These are phyloP conservation scores for Ichthyophthirius multifiliis DNA, from an alignment of 169 alveolate genomes.

Conservation along the genomic window DNA sequence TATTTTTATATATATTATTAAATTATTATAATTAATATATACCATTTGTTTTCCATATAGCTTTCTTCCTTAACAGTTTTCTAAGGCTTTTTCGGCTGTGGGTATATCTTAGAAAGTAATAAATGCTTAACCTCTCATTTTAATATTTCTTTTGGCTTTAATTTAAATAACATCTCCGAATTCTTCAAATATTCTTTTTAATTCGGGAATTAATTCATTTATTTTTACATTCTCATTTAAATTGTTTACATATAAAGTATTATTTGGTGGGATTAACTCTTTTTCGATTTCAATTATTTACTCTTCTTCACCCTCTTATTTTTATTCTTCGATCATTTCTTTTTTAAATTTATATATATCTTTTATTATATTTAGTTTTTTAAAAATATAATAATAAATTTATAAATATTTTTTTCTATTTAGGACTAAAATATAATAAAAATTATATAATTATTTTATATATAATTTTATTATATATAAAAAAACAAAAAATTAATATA, in stretches of 20 bases:
- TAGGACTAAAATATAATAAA: too few relatives aligned
- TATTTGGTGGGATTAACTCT: conserved; percentile 18
- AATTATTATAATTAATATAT: background rate
- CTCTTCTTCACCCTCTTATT: background rate
- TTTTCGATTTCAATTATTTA: background rate
- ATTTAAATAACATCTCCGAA: conserved; percentile 71
- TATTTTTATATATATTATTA: background rate
- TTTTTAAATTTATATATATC: too few relatives aligned
- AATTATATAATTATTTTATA: too few relatives aligned
- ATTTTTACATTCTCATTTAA: conserved; percentile 69
- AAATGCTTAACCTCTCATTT: conserved; percentile 83
- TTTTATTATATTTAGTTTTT: too few relatives aligned
- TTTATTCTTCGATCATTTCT: too few relatives aligned
- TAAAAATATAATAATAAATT: too few relatives aligned
- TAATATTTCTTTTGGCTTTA: conserved; percentile 40
- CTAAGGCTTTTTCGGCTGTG: conserved; percentile 62
- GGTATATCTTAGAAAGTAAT: conserved; percentile 60
- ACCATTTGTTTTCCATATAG: conserved; percentile 57
- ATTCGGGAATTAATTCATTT: conserved; percentile 59
- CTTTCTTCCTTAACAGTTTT: conserved; percentile 34
- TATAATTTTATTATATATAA: too few relatives aligned
- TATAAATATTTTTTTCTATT: too few relatives aligned
- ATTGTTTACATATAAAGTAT: conserved; percentile 72
- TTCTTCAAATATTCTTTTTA: conserved; percentile 61
- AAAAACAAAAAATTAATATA: too few relatives aligned